Percentiles rank a stretch among this genome's conserved stretches.
Evolutionary conservation across 805 yeast genomes (phyloP).

Genomic region (Kurtzmaniella cleridarum): DNA sequence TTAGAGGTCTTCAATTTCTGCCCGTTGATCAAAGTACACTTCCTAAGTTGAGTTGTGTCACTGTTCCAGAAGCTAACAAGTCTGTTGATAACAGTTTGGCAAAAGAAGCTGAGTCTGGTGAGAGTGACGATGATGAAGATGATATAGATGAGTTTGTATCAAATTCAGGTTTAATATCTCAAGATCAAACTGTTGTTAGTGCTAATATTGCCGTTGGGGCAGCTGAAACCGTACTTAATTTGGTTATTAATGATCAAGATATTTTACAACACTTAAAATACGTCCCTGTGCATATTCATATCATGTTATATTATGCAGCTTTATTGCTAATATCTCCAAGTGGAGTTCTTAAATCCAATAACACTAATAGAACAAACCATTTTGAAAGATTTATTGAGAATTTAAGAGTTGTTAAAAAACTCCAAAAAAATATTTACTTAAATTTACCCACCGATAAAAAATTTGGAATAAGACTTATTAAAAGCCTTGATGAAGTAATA

Average conservation of each 20-base stretch:
- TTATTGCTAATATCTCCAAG: conserved; percentile 50
- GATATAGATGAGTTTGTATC: conserved; percentile 28
- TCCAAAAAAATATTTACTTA: conserved; percentile 36
- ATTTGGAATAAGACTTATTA: conserved; percentile 42
- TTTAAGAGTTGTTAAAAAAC: conserved; percentile 36
- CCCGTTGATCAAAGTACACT: conserved; percentile 22
- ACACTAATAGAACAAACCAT: conserved; percentile 15
- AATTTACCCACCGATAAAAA: conserved; percentile 49
- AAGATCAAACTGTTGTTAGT: conserved; percentile 29
- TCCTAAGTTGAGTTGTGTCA: conserved; percentile 27
- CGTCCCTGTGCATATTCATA: conserved; percentile 68
- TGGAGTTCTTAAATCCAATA: conserved; percentile 12
- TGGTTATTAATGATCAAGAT: conserved; percentile 56
- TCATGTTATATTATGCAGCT: conserved; percentile 67
- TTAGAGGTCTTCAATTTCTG: conserved; percentile 34
- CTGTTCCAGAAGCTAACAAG: not conserved
- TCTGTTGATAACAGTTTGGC: not conserved
- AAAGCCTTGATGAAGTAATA: conserved; percentile 26
- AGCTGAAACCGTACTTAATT: conserved; percentile 55
- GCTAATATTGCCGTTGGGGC: conserved; percentile 55
- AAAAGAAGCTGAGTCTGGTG: conserved; percentile 4
- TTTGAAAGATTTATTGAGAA: conserved; percentile 27
- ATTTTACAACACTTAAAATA: conserved; percentile 50
- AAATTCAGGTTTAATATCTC: conserved; percentile 25
- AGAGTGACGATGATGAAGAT: conserved; percentile 14